phyloP scores from a whole-genome alignment of 169 alveolate species.

The Babesia ovata region DNA sequence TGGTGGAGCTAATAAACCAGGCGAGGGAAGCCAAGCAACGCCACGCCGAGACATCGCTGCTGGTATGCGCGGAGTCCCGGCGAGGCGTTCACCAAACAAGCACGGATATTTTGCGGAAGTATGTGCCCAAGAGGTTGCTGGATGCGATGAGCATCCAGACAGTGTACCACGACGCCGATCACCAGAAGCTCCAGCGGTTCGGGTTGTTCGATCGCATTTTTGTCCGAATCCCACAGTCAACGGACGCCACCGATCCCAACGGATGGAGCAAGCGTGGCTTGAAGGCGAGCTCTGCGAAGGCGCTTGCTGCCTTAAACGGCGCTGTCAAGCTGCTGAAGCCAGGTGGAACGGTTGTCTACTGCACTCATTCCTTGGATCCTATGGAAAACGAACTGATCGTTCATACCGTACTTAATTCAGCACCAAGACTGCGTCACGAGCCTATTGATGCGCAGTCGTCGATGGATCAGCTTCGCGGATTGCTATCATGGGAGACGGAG shows the following conservation, averaged over 20 bases:
- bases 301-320: conserved; percentile 62
- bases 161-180: conserved; percentile 65
- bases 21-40: conserved; percentile 28
- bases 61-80: conserved; percentile 74
- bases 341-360: conserved; percentile 74
- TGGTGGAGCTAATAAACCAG: conserved; percentile 46
- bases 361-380: conserved; percentile 78
- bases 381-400: conserved; percentile 74
- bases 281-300: conserved; percentile 73
- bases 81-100: conserved; percentile 64
- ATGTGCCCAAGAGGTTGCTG: conserved; percentile 67
- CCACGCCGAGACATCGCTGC: conserved; percentile 19
- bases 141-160: conserved; percentile 58
- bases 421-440: conserved; percentile 3
- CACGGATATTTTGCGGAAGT: conserved; percentile 54
- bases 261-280: conserved; percentile 71
- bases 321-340: conserved; percentile 67
- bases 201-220: conserved; percentile 73
- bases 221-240: conserved; percentile 76
- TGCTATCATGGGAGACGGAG: conserved; percentile 14
- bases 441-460: neutral
- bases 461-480: neutral
- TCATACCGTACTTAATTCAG: conserved; percentile 21
- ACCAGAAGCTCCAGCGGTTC: conserved; percentile 56
- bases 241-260: conserved; percentile 34